Evolutionary conservation across 2,329 filamentous ascomycete species (phyloP).

Genomic region (Mariannaea sp.): DNA sequence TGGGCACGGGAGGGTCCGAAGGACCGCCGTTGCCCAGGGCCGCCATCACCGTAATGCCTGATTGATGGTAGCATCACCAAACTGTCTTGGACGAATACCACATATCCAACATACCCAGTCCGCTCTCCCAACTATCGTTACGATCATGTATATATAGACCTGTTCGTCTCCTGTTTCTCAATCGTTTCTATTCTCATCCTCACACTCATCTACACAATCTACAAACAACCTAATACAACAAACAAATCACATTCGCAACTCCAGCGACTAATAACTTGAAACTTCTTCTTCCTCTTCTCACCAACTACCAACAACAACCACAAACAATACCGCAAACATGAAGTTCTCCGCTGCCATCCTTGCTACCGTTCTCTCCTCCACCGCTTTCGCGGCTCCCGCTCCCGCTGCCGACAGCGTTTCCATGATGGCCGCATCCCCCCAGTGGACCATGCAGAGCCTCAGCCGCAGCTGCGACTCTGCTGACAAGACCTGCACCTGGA

Average conservation of each 20-base stretch:
- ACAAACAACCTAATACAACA: conserved; percentile 14
- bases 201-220: conserved; percentile 15
- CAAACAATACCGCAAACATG: conserved; percentile 43
- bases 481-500: conserved; percentile 50
- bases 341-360: conserved; percentile 49
- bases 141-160: conserved; percentile 17
- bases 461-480: conserved; percentile 47
- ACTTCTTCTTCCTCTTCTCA: conserved; percentile 4
- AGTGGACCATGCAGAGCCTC: conserved; percentile 50
- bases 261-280: background rate
- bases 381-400: conserved; percentile 45
- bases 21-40: conserved; percentile 4
- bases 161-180: conserved; percentile 1
- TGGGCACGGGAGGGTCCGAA: conserved; percentile 2
- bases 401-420: conserved; percentile 37
- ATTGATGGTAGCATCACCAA: too few relatives aligned
- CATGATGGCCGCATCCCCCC: conserved; percentile 47
- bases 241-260: conserved; percentile 11
- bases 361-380: conserved; percentile 43
- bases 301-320: conserved; percentile 2
- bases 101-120: background rate
- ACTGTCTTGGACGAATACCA: too few relatives aligned
- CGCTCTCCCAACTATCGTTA: background rate
- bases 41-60: conserved; percentile 8
- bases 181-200: conserved; percentile 9